Percentiles rank a stretch among this genome's conserved stretches.
Evolutionary conservation across 2,329 filamentous ascomycete species (phyloP).

Genomic region (Emmonsiellopsis sp.): DNA sequence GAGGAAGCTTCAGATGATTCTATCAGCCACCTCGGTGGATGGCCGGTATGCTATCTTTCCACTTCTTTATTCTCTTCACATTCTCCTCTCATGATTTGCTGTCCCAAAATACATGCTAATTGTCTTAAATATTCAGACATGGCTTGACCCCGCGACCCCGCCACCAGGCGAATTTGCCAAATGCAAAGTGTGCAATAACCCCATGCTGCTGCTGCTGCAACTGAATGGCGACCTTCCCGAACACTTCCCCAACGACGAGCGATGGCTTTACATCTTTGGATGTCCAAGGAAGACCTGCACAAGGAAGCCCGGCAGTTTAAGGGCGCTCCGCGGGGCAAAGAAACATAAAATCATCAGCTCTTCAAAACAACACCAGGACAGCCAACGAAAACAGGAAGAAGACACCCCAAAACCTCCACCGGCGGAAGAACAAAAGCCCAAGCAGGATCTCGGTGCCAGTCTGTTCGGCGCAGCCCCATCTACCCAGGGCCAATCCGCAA

Average conservation of each 20-base stretch:
- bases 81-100: neutral
- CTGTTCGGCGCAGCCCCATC: constrained; percentile 49
- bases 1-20: constrained; percentile 70
- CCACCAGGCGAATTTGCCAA: constrained; percentile 70
- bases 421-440: constrained; percentile 11
- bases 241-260: constrained; percentile 75
- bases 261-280: constrained; percentile 77
- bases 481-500: constrained; percentile 26
- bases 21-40: constrained; percentile 80
- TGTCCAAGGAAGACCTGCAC: constrained; percentile 72
- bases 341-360: constrained; percentile 28
- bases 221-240: constrained; percentile 85
- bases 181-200: constrained; percentile 77
- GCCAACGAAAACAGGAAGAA: constrained; percentile 14
- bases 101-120: neutral
- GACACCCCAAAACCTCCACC: constrained; percentile 12
- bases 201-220: constrained; percentile 80
- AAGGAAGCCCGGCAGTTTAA: constrained; percentile 71
- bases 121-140: constrained; percentile 50
- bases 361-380: constrained; percentile 9
- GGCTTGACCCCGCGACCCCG: constrained; percentile 63
- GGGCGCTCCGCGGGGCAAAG: constrained; percentile 62
- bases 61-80: neutral
- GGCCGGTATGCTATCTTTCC: constrained; percentile 55
- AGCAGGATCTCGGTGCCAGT: constrained; percentile 43